Evolutionary conservation across 768 basidiomycete species (phyloP), one percentile per base, ranked within the genome.

Genomic region (Xerocomellus chrysenteron): DNA sequence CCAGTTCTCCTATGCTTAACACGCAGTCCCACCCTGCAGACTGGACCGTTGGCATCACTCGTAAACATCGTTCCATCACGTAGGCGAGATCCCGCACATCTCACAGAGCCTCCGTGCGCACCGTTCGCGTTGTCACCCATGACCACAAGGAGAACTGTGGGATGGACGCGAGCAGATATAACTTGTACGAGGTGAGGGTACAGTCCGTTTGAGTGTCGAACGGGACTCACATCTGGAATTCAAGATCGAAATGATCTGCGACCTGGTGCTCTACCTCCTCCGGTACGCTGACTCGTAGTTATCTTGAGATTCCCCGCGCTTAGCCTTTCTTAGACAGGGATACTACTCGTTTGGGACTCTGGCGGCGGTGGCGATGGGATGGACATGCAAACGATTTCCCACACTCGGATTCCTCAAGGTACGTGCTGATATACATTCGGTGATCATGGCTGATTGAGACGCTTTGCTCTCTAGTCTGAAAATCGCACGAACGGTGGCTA

Each of bases 391-490:
- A 52, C 50, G 0, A 47, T 58, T 2, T 63, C 56, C 2, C 53
- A 54, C 19, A 48, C 58, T 92, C 50, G 90, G 90, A 1, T 92
- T 92, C 68, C 74, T 92, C 50, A 88, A 83, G 77, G 89, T 86
- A 51, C 66, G 50, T 41, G 37, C 13, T 11, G n/a, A 14, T 16
- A 56, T 46, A 5, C 24, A 11, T 6, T 37, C 5, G 37, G 16
- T 24, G 12, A 26, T n/a, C 10, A 50, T 19, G 13, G 11, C 37
- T 55, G 14, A 55, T 30, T 10, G 21, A 17, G 10, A 3, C 12
- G 13, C 35, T 6, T 11, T 16, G 5, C 19, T 30, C 41, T 58
- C 50, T 59, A 85, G 83, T 84, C 82, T 1, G 74, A 78, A 52
- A 85, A 84, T 59, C 72, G 81, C 32, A 82, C 77, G 2, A 85